Evolutionary conservation across 1,139 yeast genomes (phyloP).

Genomic region (Blastobotrys ciferrii): DNA sequence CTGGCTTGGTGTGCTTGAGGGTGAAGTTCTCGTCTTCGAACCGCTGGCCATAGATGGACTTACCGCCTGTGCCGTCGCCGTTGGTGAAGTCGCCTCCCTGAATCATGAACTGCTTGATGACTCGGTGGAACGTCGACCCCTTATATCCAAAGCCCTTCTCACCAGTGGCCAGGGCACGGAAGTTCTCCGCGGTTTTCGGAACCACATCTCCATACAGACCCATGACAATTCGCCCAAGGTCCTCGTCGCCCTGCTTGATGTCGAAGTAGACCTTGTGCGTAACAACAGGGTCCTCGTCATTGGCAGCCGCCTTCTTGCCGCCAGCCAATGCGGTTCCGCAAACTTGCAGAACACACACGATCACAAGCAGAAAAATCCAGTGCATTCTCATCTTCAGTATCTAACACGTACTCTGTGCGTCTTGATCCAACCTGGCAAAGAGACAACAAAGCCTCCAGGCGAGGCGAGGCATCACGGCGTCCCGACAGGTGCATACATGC

Average conservation of each 20-base stretch:
- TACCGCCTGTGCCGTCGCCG: conserved; percentile 93
- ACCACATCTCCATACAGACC: conserved; percentile 85
- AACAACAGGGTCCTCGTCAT: conserved; percentile 48
- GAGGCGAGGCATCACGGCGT: too few species aligned
- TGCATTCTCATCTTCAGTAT: conserved; percentile 24
- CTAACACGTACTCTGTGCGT: too few species aligned
- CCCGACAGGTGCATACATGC: too few species aligned
- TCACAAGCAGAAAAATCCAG: conserved; percentile 28
- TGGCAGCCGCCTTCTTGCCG: conserved; percentile 13
- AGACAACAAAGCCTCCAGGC: too few species aligned
- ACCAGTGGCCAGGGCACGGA: conserved; percentile 67
- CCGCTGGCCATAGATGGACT: conserved; percentile 86
- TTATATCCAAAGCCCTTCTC: conserved; percentile 84
- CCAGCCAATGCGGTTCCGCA: conserved; percentile 25
- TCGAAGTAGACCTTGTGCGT: conserved; percentile 85
- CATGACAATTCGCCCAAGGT: conserved; percentile 67
- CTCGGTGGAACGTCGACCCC: conserved; percentile 87
- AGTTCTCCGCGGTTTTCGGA: conserved; percentile 89
- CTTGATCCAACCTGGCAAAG: too few species aligned
- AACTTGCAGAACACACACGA: conserved; percentile 25
- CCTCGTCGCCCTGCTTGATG: conserved; percentile 72
- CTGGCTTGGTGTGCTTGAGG: conserved; percentile 78
- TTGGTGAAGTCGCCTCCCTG: conserved; percentile 98
- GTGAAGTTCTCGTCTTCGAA: conserved; percentile 87
- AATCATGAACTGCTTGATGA: conserved; percentile 89